Evolutionary conservation across 2,329 filamentous ascomycete genomes (phyloP).

Genomic region (Akanthomyces dipterigenus): DNA sequence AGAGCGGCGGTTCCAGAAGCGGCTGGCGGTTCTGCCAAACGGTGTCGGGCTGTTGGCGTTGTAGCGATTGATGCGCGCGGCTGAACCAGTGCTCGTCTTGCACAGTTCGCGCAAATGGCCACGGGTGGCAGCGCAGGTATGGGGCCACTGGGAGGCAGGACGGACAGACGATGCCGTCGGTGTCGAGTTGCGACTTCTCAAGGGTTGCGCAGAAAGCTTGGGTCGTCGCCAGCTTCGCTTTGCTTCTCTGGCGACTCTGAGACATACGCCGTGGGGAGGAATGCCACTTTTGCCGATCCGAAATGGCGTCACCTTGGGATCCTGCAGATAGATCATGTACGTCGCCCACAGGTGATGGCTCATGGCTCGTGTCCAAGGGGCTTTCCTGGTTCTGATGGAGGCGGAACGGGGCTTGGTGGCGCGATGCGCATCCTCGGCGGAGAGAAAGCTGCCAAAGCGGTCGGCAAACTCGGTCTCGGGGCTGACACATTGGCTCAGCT

Average conservation of each 20-base stretch:
- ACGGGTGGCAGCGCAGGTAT: constrained; percentile 56
- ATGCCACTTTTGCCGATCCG: constrained; percentile 56
- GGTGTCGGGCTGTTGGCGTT: constrained; percentile 50
- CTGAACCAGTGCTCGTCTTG: constrained; percentile 43
- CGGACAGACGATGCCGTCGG: constrained; percentile 42
- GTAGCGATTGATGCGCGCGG: constrained; percentile 37
- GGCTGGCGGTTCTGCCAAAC: constrained; percentile 44
- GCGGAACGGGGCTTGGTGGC: constrained; percentile 22
- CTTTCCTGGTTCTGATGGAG: constrained; percentile 37
- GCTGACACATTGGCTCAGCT: constrained; percentile 44
- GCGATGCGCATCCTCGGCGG: constrained; percentile 24
- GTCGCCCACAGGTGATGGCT: constrained; percentile 59
- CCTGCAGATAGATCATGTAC: constrained; percentile 58
- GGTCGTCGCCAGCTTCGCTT: constrained; percentile 61
- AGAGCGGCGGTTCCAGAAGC: constrained; percentile 42
- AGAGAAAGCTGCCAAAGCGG: constrained; percentile 19
- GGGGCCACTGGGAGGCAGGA: constrained; percentile 55
- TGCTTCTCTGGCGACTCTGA: constrained; percentile 58
- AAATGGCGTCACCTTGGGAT: constrained; percentile 61
- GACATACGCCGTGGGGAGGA: constrained; percentile 57
- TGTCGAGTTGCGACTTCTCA: constrained; percentile 45
- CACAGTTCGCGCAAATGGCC: constrained; percentile 57
- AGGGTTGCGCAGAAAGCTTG: constrained; percentile 29
- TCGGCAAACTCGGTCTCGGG: constrained; percentile 33
- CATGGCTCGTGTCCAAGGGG: constrained; percentile 59